phyloP scores from a whole-genome alignment of 768 basidiomycete genomes.

The Kwoniella dendrophila region DNA sequence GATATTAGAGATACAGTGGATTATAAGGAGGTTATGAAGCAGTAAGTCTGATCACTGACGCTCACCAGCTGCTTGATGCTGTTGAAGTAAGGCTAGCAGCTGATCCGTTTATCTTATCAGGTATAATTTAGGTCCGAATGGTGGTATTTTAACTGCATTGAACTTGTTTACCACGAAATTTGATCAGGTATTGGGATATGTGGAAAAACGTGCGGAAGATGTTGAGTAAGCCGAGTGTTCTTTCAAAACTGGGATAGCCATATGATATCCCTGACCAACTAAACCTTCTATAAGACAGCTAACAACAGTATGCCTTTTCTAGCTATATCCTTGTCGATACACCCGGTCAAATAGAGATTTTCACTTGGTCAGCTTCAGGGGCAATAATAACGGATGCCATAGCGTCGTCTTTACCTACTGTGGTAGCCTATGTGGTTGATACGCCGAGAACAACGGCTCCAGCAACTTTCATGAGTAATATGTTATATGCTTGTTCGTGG shows the following conservation, averaged over 20 bases:
- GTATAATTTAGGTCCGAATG: slow-evolving; percentile 97
- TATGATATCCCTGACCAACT: too few relatives aligned
- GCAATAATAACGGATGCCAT: slow-evolving; percentile 98
- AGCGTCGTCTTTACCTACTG: slow-evolving; percentile 87
- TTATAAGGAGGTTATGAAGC: slow-evolving; percentile 99
- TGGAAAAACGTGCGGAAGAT: slow-evolving; percentile 84
- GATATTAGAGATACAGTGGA: slow-evolving; percentile 97
- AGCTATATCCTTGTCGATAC: slow-evolving; percentile 96
- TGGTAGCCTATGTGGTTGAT: slow-evolving; percentile 95
- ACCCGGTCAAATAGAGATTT: slow-evolving; percentile 98
- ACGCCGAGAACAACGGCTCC: slow-evolving; percentile 87
- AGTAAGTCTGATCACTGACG: slow-evolving; percentile 64
- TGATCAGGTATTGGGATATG: slow-evolving; percentile 86
- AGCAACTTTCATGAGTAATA: slow-evolving; percentile 99
- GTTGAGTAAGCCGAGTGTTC: slow-evolving; percentile 70
- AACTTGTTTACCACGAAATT: slow-evolving; percentile 99
- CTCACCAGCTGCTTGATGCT: background rate
- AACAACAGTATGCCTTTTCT: background rate
- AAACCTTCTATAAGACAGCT: background rate
- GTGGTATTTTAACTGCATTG: slow-evolving; percentile 93
- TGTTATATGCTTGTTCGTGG: slow-evolving; percentile 97
- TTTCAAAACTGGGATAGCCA: too few relatives aligned
- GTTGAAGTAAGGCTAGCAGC: background rate
- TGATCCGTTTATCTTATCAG: slow-evolving; percentile 56
- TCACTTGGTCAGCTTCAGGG: slow-evolving; percentile 99